Evolutionary conservation across 805 yeast genomes (phyloP).

Genomic region (Komagataella mondaviorum): DNA sequence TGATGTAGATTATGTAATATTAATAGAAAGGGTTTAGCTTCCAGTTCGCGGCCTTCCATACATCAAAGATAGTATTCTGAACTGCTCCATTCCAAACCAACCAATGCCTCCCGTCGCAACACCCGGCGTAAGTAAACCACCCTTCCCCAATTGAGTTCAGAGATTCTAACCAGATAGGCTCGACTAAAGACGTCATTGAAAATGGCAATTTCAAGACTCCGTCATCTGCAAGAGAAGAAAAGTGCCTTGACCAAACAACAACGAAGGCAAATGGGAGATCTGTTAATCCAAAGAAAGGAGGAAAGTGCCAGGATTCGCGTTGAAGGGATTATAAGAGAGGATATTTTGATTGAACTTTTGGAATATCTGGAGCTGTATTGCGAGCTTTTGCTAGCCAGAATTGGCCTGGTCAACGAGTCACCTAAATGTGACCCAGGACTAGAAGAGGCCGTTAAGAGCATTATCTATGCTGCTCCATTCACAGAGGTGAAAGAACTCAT

Average conservation of each 20-base stretch:
- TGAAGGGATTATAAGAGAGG: constrained; percentile 75
- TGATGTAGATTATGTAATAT: neutral
- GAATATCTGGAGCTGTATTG: constrained; percentile 75
- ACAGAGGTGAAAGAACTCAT: constrained; percentile 66
- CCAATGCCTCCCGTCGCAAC: constrained; percentile 15
- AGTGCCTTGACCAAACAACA: constrained; percentile 65
- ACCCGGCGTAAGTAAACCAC: constrained; percentile 12
- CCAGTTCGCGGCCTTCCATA: neutral
- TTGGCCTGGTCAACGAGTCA: constrained; percentile 34
- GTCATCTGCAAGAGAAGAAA: constrained; percentile 63
- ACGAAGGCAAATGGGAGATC: constrained; percentile 56
- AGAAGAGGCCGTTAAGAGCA: constrained; percentile 59
- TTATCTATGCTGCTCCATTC: constrained; percentile 57
- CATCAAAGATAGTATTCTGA: neutral
- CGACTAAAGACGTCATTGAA: constrained; percentile 29
- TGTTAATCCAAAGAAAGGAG: constrained; percentile 58
- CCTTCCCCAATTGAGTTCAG: neutral
- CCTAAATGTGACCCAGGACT: constrained; percentile 39
- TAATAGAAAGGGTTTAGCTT: neutral
- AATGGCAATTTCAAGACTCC: constrained; percentile 59
- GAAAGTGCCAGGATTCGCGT: constrained; percentile 75
- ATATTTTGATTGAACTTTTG: constrained; percentile 62
- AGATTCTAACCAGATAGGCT: neutral
- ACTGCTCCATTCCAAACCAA: neutral
- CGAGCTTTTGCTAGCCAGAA: constrained; percentile 66